Evolutionary conservation across 176 grass and related monocot genomes (phyloP).

Genomic region (Carex pumila): DNA sequence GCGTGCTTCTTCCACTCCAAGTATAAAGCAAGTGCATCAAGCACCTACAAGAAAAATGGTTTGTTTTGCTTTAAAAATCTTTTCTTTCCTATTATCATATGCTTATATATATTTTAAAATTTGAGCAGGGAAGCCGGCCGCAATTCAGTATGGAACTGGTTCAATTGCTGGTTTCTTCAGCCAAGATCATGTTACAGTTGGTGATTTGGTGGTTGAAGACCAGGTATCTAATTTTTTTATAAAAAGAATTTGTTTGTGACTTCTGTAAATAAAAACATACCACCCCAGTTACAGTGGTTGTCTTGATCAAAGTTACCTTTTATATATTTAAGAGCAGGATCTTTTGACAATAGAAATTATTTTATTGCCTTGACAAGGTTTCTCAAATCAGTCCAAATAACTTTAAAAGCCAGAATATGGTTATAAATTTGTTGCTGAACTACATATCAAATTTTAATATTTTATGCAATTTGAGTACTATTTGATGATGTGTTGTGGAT

Average conservation of each 20-base stretch:
- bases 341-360: not conserved
- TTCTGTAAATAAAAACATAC: no score
- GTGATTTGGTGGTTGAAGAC: slow-evolving; percentile 49
- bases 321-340: not conserved
- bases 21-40: slow-evolving; percentile 61
- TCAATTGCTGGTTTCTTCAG: slow-evolving; percentile 67
- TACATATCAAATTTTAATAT: not conserved
- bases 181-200: slow-evolving; percentile 64
- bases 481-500: not conserved
- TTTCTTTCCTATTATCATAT: not conserved
- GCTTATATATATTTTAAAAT: not conserved
- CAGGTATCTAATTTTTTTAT: slow-evolving; percentile 32
- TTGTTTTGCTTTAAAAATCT: not conserved
- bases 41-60: slow-evolving; percentile 76
- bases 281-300: not conserved
- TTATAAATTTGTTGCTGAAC: not conserved
- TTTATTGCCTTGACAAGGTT: not conserved
- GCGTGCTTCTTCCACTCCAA: slow-evolving; percentile 74
- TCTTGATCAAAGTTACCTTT: not conserved
- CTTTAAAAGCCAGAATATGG: not conserved
- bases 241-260: no score
- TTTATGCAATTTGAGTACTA: not conserved
- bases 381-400: not conserved
- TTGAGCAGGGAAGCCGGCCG: slow-evolving; percentile 55
- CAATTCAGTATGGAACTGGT: slow-evolving; percentile 77